Conservation (phyloP, 306 rosid genomes). For the Prunus dulcis region DNA sequence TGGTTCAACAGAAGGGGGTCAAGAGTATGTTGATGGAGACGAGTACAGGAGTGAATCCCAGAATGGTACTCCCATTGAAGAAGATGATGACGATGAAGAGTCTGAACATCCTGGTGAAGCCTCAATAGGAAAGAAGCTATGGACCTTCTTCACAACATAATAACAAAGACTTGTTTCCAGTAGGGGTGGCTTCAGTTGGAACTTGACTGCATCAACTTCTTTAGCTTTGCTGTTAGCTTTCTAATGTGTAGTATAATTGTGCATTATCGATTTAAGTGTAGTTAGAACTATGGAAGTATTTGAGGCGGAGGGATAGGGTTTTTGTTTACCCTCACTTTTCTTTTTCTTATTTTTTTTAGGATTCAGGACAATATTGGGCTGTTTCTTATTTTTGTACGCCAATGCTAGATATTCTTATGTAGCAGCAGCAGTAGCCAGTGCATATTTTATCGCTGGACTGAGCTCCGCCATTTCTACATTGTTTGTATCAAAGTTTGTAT, state of each 20-base stretch:
- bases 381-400: slow-evolving; percentile 28
- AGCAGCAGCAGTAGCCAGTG: slow-evolving; percentile 45
- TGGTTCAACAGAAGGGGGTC: slow-evolving; percentile 49
- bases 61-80: slow-evolving; percentile 34
- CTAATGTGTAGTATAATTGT: slow-evolving; percentile 39
- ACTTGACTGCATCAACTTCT: slow-evolving; percentile 36
- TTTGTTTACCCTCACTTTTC: slow-evolving; percentile 32
- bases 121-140: slow-evolving; percentile 82
- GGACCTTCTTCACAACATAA: slow-evolving; percentile 84
- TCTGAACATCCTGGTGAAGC: slow-evolving; percentile 69
- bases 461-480: slow-evolving; percentile 39
- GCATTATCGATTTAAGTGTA: slow-evolving; percentile 50
- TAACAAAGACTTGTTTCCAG: slow-evolving; percentile 14
- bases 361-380: slow-evolving; percentile 28
- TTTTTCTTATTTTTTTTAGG: slow-evolving; percentile 21
- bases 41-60: slow-evolving; percentile 58
- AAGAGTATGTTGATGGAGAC: slow-evolving; percentile 29
- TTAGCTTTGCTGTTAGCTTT: slow-evolving; percentile 46
- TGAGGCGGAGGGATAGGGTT: slow-evolving; percentile 46
- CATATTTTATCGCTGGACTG: slow-evolving; percentile 45
- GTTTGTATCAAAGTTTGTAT: slow-evolving; percentile 62
- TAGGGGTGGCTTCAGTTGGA: slow-evolving; percentile 26
- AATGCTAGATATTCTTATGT: slow-evolving; percentile 39
- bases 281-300: slow-evolving; percentile 44
- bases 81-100: slow-evolving; percentile 41